Evolutionary conservation across 805 yeast species (phyloP).

Genomic region (Middelhovenomyces tepae): DNA sequence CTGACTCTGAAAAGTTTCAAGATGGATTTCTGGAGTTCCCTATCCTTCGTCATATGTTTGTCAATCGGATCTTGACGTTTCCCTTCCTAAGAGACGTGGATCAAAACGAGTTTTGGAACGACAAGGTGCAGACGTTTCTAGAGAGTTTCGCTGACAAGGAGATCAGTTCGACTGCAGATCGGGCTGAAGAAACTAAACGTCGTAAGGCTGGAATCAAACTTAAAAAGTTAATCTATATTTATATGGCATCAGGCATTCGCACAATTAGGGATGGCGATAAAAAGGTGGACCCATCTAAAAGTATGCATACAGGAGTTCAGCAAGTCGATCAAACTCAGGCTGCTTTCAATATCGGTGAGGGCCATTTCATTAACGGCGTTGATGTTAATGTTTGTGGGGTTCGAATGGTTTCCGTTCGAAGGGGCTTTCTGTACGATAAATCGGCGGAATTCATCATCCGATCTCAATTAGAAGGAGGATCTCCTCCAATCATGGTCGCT

Average conservation of each 20-base stretch:
- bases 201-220: constrained; percentile 52
- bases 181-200: constrained; percentile 68
- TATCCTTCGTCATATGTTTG: constrained; percentile 55
- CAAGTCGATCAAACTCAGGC: constrained; percentile 14
- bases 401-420: constrained; percentile 26
- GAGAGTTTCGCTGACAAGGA: constrained; percentile 68
- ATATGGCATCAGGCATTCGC: constrained; percentile 68
- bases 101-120: constrained; percentile 66
- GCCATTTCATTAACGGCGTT: constrained; percentile 43
- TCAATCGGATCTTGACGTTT: constrained; percentile 53
- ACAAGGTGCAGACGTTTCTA: constrained; percentile 69
- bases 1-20: constrained; percentile 19
- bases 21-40: constrained; percentile 43
- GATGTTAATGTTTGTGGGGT: constrained; percentile 66
- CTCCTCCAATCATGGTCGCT: constrained; percentile 39
- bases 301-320: constrained; percentile 16
- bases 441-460: constrained; percentile 25
- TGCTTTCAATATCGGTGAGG: constrained; percentile 14
- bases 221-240: constrained; percentile 52
- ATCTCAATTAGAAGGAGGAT: constrained; percentile 21
- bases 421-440: constrained; percentile 21
- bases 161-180: constrained; percentile 63
- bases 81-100: constrained; percentile 56
- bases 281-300: constrained; percentile 20
- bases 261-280: constrained; percentile 35